Conservation (phyloP, 2,329 filamentous ascomycete species). For the Fusarium sublunatum region DNA sequence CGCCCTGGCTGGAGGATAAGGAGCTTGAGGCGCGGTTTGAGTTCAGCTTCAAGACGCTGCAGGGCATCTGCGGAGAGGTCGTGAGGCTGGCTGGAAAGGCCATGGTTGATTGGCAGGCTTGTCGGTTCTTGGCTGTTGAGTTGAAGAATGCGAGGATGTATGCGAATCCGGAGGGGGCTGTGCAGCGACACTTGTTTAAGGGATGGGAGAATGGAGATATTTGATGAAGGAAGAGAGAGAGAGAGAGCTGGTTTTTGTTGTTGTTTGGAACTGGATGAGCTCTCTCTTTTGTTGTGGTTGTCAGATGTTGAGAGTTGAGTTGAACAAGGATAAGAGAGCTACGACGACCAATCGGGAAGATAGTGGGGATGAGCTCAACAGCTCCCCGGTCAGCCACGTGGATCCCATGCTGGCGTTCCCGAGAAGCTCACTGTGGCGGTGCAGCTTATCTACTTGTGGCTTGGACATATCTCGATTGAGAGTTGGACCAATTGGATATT, state of each 20-base stretch:
- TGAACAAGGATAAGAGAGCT: conserved; percentile 14
- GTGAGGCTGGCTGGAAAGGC: conserved; percentile 22
- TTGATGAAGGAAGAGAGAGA: background rate
- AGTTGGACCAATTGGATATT: conserved; percentile 30
- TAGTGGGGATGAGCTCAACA: conserved; percentile 17
- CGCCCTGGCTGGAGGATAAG: conserved; percentile 20
- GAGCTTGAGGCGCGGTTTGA: conserved; percentile 15
- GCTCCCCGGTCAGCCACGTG: conserved; percentile 34
- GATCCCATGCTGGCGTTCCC: conserved; percentile 25
- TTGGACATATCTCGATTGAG: conserved; percentile 1
- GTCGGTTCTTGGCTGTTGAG: conserved; percentile 30
- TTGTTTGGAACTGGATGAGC: background rate
- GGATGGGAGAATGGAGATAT: conserved; percentile 15
- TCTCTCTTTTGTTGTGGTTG: background rate
- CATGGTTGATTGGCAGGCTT: conserved; percentile 28
- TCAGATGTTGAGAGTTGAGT: conserved; percentile 9
- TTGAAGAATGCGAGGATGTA: conserved; percentile 24
- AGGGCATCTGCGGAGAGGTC: conserved; percentile 17
- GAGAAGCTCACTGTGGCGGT: conserved; percentile 17
- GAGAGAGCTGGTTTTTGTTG: background rate
- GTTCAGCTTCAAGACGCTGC: conserved; percentile 9
- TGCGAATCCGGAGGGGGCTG: conserved; percentile 25
- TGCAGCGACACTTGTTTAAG: conserved; percentile 27
- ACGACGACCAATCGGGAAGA: conserved; percentile 42
- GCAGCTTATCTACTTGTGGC: conserved; percentile 18